These are phyloP conservation scores for Verticillium zaregamsianum DNA, from an alignment of 2,329 filamentous ascomycete species.

Conservation along the genomic window DNA sequence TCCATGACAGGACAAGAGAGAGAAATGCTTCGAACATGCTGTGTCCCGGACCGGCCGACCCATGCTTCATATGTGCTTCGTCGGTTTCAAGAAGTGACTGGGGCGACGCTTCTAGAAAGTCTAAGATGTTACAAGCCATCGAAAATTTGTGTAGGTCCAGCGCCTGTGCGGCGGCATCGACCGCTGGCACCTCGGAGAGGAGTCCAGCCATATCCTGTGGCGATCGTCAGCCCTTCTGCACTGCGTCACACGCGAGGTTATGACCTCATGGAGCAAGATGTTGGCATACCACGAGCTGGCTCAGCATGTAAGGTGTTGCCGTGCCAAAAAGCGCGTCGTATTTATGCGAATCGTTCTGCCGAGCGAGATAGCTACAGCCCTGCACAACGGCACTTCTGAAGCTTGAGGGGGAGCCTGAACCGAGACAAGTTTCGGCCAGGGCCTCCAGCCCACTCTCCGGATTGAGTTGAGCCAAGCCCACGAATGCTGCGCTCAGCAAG, in stretches of 20 bases:
- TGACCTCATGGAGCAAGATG: not conserved
- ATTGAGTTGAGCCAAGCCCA: constrained; percentile 59
- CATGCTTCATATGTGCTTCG: not conserved
- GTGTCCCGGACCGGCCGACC: constrained; percentile 15
- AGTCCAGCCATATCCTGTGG: constrained; percentile 32
- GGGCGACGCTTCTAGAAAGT: constrained; percentile 51
- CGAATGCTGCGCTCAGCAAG: constrained; percentile 63
- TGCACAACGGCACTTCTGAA: constrained; percentile 62
- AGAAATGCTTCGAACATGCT: constrained; percentile 49
- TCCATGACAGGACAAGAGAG: constrained; percentile 48
- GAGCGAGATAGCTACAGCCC: constrained; percentile 59
- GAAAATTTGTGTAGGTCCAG: constrained; percentile 33
- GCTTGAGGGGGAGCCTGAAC: constrained; percentile 48
- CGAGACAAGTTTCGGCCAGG: constrained; percentile 53
- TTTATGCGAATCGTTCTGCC: constrained; percentile 40
- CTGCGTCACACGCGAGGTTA: constrained; percentile 5
- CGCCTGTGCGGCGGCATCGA: constrained; percentile 30
- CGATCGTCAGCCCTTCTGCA: not conserved
- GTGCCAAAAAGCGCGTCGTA: constrained; percentile 53
- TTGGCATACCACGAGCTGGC: constrained; percentile 47
- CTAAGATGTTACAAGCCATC: constrained; percentile 49
- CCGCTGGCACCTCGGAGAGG: constrained; percentile 26
- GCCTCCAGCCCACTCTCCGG: constrained; percentile 54
- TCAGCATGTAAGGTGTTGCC: constrained; percentile 52
- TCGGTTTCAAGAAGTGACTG: constrained; percentile 34